A percentile compares a stretch with the other conserved stretches of the same genome.
Evolutionary conservation across 768 basidiomycete species (phyloP).

Genomic region (Boletellus emodensis): DNA sequence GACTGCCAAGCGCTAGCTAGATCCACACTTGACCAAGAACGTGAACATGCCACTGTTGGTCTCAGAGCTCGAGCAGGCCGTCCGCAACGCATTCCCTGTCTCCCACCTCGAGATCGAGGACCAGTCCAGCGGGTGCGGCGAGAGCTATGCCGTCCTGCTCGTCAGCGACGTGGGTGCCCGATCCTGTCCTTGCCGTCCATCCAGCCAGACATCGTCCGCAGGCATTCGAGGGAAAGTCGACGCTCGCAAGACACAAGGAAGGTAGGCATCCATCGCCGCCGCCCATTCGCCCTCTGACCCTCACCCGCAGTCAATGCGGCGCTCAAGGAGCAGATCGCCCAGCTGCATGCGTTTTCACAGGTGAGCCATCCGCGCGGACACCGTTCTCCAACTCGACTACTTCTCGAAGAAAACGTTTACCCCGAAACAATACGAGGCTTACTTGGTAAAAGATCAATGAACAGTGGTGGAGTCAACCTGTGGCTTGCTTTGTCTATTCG

Average conservation of each 20-base stretch:
- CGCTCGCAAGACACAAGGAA: conserved; percentile 70
- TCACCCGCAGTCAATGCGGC: conserved; percentile 62
- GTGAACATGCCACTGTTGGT: conserved; percentile 52
- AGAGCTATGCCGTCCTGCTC: conserved; percentile 68
- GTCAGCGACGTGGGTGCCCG: conserved; percentile 62
- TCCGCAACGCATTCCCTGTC: conserved; percentile 61
- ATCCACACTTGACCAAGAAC: neutral
- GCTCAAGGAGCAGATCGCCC: conserved; percentile 67
- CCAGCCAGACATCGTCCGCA: conserved; percentile 22
- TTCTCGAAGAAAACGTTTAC: conserved; percentile 66
- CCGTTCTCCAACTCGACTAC: neutral
- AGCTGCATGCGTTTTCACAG: conserved; percentile 89
- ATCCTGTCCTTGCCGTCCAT: neutral
- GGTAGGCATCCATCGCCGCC: conserved; percentile 39
- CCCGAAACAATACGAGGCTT: conserved; percentile 57
- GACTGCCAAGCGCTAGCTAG: no score
- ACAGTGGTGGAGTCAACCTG: neutral
- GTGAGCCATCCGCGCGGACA: conserved; percentile 33
- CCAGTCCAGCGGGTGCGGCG: conserved; percentile 76
- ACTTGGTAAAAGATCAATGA: conserved; percentile 35
- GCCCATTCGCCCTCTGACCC: conserved; percentile 2
- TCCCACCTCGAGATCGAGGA: conserved; percentile 71
- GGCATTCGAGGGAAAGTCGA: conserved; percentile 77
- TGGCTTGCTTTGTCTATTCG: neutral
- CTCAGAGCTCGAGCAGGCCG: conserved; percentile 54